phyloP scores from a whole-genome alignment of 2,329 filamentous ascomycete species.

The Ophiocordyceps camponoti-saundersi region DNA sequence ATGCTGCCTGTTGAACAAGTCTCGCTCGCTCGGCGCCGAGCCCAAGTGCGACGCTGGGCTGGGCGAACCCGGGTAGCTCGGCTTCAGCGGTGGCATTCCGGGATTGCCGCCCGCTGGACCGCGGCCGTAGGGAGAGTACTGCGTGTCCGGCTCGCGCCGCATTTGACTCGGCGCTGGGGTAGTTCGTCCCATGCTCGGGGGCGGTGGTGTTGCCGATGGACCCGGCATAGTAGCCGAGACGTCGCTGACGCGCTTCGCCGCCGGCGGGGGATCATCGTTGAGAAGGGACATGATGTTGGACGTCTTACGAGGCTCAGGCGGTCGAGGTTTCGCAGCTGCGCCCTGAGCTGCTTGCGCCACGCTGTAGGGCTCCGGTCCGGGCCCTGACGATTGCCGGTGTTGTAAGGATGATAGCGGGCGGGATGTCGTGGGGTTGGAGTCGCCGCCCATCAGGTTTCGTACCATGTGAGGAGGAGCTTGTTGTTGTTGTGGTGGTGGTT shows the following conservation, averaged over 20 bases:
- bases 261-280: constrained; percentile 37
- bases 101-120: constrained; percentile 17
- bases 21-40: constrained; percentile 20
- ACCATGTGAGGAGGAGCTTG: constrained; percentile 18
- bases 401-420: constrained; percentile 21
- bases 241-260: constrained; percentile 34
- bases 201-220: constrained; percentile 34
- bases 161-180: constrained; percentile 23
- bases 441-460: constrained; percentile 22
- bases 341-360: constrained; percentile 7
- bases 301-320: constrained; percentile 37
- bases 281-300: constrained; percentile 47
- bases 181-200: constrained; percentile 24
- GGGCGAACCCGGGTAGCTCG: constrained; percentile 31
- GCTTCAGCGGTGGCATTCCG: constrained; percentile 38
- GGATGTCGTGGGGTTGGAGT: constrained; percentile 17
- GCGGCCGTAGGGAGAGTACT: constrained; percentile 28
- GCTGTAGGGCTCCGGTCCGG: constrained; percentile 13
- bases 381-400: constrained; percentile 14
- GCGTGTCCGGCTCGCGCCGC: constrained; percentile 31
- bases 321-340: constrained; percentile 19
- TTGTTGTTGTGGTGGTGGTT: constrained; percentile 3
- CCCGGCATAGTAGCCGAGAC: constrained; percentile 20
- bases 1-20: constrained; percentile 27
- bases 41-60: constrained; percentile 26